Evolutionary conservation across 108 stramenopile species (phyloP).

Genomic region (Discostella pseudostelligera): DNA sequence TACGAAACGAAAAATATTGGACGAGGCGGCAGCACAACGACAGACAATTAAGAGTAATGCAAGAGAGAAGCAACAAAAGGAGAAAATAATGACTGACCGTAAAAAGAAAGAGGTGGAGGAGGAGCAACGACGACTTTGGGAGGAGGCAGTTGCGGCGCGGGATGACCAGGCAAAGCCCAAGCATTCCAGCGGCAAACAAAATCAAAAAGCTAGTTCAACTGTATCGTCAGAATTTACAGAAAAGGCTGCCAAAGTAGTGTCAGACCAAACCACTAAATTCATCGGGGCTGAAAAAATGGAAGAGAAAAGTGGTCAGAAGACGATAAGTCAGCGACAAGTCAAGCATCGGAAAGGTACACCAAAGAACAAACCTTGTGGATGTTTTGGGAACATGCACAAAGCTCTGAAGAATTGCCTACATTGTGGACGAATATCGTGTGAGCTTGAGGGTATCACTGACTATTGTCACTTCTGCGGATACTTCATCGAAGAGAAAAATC

Average conservation of each 20-base stretch:
- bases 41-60: conserved; percentile 19
- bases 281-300: background rate
- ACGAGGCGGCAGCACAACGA: conserved; percentile 27
- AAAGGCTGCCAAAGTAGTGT: background rate
- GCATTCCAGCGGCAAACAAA: background rate
- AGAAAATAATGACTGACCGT: conserved; percentile 5
- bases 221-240: background rate
- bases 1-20: conserved; percentile 13
- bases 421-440: conserved; percentile 47
- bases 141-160: conserved; percentile 6
- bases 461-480: conserved; percentile 42
- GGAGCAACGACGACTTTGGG: background rate
- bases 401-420: conserved; percentile 42
- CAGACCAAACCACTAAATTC: background rate
- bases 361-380: conserved; percentile 26
- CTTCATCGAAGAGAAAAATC: conserved; percentile 21
- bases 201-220: background rate
- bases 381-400: conserved; percentile 39
- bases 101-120: conserved; percentile 15
- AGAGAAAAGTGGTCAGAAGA: background rate
- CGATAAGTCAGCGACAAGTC: background rate
- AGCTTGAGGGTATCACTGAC: conserved; percentile 36
- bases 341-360: conserved; percentile 35
- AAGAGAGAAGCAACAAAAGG: conserved; percentile 26
- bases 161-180: background rate